Conservation (phyloP, 805 yeast genomes). For the Saccharomyces cerevisiae region DNA sequence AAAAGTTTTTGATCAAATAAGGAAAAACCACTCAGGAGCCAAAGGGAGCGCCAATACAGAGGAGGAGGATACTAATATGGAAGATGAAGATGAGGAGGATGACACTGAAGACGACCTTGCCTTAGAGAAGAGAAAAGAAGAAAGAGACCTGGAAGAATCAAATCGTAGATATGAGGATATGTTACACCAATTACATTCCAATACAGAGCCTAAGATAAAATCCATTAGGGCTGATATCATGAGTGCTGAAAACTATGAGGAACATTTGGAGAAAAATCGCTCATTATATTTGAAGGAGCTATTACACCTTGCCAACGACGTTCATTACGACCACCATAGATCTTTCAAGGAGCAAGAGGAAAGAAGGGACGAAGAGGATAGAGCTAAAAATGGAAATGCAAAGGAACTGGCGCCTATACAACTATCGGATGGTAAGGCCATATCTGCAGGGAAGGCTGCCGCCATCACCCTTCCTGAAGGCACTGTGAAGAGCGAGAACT, state of each 20-base stretch:
- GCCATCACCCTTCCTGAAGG: background rate
- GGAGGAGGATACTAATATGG: slow-evolving; percentile 10
- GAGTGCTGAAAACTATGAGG: slow-evolving; percentile 14
- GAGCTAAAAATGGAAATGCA: slow-evolving; percentile 5
- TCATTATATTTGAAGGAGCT: slow-evolving; percentile 20
- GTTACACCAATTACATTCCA: slow-evolving; percentile 8
- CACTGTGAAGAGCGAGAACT: background rate
- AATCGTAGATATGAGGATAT: slow-evolving; percentile 12
- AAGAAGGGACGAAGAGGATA: slow-evolving; percentile 11
- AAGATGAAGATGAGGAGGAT: slow-evolving; percentile 12
- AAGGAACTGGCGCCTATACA: background rate
- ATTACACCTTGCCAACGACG: slow-evolving; percentile 16
- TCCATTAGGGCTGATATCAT: slow-evolving; percentile 9
- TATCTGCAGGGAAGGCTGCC: background rate
- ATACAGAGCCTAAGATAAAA: slow-evolving; percentile 15
- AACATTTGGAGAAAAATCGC: slow-evolving; percentile 7
- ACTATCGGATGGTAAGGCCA: background rate
- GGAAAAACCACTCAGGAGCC: slow-evolving; percentile 4
- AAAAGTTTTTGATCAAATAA: slow-evolving; percentile 23
- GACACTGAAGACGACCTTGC: slow-evolving; percentile 5
- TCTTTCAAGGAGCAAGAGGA: slow-evolving; percentile 19
- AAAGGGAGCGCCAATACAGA: slow-evolving; percentile 3
- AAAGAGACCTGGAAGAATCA: slow-evolving; percentile 9
- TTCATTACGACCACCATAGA: slow-evolving; percentile 21
- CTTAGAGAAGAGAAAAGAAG: slow-evolving; percentile 11